Base-by-base conservation (phyloP, 345 rosid genomes). In the Hypericum perforatum region DNA sequence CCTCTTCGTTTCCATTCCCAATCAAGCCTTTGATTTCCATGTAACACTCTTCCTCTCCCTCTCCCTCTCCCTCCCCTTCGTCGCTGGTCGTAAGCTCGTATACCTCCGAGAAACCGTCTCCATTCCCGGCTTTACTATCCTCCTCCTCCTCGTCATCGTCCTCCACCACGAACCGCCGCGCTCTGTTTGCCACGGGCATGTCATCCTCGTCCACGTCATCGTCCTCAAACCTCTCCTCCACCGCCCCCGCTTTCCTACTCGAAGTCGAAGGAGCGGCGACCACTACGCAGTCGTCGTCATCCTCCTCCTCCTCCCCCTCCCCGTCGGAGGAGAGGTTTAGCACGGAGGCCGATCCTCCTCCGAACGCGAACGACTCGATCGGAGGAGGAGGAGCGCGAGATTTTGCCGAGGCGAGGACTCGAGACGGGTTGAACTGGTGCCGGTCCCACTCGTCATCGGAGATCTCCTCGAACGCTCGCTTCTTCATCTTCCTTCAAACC, bases 391-490 rank as follows among this genome's bases (percentile, higher is more conserved):
- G 68, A 11, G 74, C 32, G 5, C n/a, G 45, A 38, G 5, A 11
- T 8, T 37, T 36, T 13, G 63, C 10, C 39, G 52, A 7, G 64
- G 74, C 70, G 58, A 88, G 79, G 39, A 85, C 80, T 8, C 89
- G 91, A 10, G 95, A 92, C 22, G 97, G 75, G 65, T 82, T 76
- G 74, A 85, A 92, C 37, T 85, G 72, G 71, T 76, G 78, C n/a
- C 68, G 60, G 16, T 70, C 78, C 97, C 98, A 92, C 65, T 92
- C 95, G 39, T 85, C 95, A 55, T 88, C 98, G 9, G 98, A 76
- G 76, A 92, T 86, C 70, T 92, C 97, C 6, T 71, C 74, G 65
- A 81, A 83, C 45, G 42, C 80, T 52, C 91, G 85, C 71, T 76
- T 86, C 95, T 22, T 22, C 32, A 22, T 22, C 32, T 22, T 22